Conservation (phyloP, 2,329 filamentous ascomycete genomes). For the Alternaria sp. region DNA sequence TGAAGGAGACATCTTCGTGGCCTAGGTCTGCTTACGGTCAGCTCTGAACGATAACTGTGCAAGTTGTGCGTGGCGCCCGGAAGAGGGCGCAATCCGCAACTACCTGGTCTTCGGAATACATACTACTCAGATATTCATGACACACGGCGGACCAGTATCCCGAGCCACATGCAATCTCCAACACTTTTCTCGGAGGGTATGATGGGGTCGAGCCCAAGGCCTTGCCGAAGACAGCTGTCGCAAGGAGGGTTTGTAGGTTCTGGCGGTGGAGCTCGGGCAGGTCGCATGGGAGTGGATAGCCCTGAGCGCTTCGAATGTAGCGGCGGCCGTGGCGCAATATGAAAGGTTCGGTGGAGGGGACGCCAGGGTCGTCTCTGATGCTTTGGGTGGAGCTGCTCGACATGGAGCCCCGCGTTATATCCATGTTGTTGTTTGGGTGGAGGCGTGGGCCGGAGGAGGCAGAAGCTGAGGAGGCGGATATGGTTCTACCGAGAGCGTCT, state of each 20-base stretch:
- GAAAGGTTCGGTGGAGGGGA: slow-evolving; percentile 57
- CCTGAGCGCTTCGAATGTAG: slow-evolving; percentile 77
- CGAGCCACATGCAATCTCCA: slow-evolving; percentile 88
- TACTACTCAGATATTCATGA: slow-evolving; percentile 76
- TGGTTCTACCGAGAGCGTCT: slow-evolving; percentile 48
- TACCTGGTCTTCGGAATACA: not conserved
- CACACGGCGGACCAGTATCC: slow-evolving; percentile 91
- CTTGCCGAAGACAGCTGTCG: slow-evolving; percentile 81
- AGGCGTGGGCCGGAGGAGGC: slow-evolving; percentile 26
- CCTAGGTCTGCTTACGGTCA: slow-evolving; percentile 57
- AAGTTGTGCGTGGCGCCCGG: not conserved
- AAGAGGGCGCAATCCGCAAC: not conserved
- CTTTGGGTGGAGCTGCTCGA: slow-evolving; percentile 50
- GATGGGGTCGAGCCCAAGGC: slow-evolving; percentile 78
- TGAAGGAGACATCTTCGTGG: slow-evolving; percentile 75
- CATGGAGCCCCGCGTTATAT: slow-evolving; percentile 49
- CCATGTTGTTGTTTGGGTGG: slow-evolving; percentile 39
- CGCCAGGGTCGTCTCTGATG: slow-evolving; percentile 36
- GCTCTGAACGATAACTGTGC: not conserved
- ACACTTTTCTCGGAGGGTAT: slow-evolving; percentile 68
- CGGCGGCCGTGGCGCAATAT: slow-evolving; percentile 79
- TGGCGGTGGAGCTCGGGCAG: slow-evolving; percentile 87
- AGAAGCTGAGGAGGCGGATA: slow-evolving; percentile 36
- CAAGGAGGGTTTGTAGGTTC: slow-evolving; percentile 80
- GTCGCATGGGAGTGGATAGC: slow-evolving; percentile 88